These are phyloP conservation scores for Triticum turgidum DNA, from an alignment of 176 grass and related monocot genomes.

Conservation along the genomic window DNA sequence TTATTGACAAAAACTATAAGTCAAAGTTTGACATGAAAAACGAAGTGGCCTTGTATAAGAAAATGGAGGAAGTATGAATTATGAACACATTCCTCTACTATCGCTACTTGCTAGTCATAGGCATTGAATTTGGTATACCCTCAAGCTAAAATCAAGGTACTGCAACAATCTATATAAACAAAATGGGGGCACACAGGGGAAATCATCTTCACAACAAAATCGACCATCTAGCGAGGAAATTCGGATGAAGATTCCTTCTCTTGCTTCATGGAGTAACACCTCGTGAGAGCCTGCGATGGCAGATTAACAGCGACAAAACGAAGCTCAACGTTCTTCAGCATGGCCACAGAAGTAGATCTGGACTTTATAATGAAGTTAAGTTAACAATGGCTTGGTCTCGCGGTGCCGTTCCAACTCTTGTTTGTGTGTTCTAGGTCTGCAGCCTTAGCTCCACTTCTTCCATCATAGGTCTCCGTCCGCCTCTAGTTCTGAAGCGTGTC, in stretches of 20 bases:
- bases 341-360: neutral
- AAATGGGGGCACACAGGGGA: neutral
- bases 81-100: neutral
- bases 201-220: neutral
- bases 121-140: neutral
- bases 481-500: no score
- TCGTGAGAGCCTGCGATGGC: neutral
- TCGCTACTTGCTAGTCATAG: neutral
- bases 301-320: neutral
- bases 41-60: no score
- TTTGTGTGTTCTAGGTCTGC: neutral
- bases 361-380: no score
- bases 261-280: constrained; percentile 18
- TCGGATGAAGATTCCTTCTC: constrained; percentile 15
- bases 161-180: neutral
- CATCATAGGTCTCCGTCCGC: no score
- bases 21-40: no score
- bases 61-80: no score
- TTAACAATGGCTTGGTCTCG: neutral
- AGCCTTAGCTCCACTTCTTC: constrained; percentile 10
- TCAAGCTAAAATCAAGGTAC: neutral
- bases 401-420: neutral
- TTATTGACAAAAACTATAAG: no score
- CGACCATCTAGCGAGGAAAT: constrained; percentile 11
- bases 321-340: constrained; percentile 7